Evolutionary conservation across 306 rosid species (phyloP), one percentile per base, ranked within the genome.

Genomic region (Cicer pinnatifidum): DNA sequence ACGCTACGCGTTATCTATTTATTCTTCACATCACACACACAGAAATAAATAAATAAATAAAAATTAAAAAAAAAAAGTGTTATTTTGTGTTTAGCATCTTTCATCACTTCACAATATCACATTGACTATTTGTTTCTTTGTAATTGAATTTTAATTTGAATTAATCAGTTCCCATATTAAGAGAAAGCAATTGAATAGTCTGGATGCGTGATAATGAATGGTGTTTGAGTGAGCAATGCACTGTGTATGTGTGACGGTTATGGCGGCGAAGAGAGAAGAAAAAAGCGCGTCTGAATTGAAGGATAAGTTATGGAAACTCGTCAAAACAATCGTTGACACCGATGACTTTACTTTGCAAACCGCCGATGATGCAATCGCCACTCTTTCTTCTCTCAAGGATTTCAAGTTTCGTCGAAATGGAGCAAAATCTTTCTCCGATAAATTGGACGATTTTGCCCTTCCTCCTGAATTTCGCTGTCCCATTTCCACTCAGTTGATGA

Each of bases 401-500:
- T 73, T 86, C 10, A 82, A 82, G 44, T 62, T 40, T 11, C 17
- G 69, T 17, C 60, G 60, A 53, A 58, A 17, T 2, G 39, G 67
- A 20, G 4, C 33, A 2, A 9, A 11, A 0, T 43, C 87, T 6
- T 47, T 57, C 50, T 71, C 82, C 5, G 46, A 70, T n/a, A 77
- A 72, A 20, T 64, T 82, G 10, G 80, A 79, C 38, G 69, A 80
- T 2, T 75, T 59, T 23, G 7, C 20, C 61, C 65, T 78, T 59
- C 97, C 96, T 54, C 61, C 84, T 3, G 71, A 81, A 56, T 92
- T 90, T 54, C 87, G 85, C 12, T 92, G 97, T 46, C 96, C 98
- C 72, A 90, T 92, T 63, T 90, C 98, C 6, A 81, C 73, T 60
- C 85, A 84, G 45, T 82, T 92, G 80, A 92, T 92, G 95, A 58